Evolutionary conservation across 2,329 filamentous ascomycete genomes (phyloP).

Genomic region (Aspergillus transmontanensis): DNA sequence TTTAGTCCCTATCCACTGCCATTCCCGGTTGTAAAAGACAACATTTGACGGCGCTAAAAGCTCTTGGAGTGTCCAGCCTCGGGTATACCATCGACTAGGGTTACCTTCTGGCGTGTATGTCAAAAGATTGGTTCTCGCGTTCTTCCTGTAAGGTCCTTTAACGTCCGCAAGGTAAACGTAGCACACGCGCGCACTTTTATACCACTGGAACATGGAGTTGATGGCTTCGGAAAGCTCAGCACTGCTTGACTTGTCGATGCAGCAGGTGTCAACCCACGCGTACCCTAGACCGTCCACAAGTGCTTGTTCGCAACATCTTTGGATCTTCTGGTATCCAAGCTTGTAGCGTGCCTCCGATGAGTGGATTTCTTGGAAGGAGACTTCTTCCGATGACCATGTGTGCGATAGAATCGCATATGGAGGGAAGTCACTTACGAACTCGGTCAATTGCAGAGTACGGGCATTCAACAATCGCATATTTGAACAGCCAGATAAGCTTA

Average conservation of each 20-base stretch:
- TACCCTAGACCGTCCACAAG: slow-evolving; percentile 9
- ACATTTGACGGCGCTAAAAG: slow-evolving; percentile 15
- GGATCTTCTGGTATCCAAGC: slow-evolving; percentile 9
- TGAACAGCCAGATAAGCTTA: fast-evolving
- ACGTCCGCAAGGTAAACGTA: slow-evolving; percentile 17
- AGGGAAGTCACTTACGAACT: not conserved
- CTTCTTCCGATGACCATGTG: not conserved
- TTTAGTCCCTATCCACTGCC: slow-evolving; percentile 10
- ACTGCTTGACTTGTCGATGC: slow-evolving; percentile 24
- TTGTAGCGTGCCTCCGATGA: not conserved
- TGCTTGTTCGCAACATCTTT: slow-evolving; percentile 5
- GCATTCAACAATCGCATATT: slow-evolving; percentile 4
- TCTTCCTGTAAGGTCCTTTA: not conserved
- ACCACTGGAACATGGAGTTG: slow-evolving; percentile 28
- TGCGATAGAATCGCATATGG: slow-evolving; percentile 8
- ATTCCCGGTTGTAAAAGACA: slow-evolving; percentile 9
- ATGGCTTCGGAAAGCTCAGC: slow-evolving; percentile 24
- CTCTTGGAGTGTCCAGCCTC: slow-evolving; percentile 22
- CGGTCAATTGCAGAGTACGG: not conserved
- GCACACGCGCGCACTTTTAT: slow-evolving; percentile 6
- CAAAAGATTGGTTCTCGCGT: not conserved
- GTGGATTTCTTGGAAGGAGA: not conserved
- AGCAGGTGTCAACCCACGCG: slow-evolving; percentile 27
- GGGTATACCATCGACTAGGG: slow-evolving; percentile 14
- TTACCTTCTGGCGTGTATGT: not conserved